Percentiles rank a stretch among this genome's conserved stretches.
phyloP scores from a whole-genome alignment of 2,329 filamentous ascomycete genomes.

The Didymella exigua region DNA sequence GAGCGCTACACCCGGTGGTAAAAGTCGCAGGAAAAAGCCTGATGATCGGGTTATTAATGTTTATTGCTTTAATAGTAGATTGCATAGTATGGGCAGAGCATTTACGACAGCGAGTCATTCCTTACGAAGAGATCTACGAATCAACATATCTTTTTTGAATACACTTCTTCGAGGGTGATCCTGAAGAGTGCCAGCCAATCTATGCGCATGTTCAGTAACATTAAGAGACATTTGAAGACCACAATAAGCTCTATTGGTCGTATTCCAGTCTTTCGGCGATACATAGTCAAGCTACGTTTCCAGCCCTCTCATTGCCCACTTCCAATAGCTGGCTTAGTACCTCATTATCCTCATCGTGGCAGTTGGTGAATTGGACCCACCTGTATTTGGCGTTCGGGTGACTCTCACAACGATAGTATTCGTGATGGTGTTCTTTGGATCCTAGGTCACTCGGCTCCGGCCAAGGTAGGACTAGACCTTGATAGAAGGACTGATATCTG shows the following conservation, averaged over 20 bases:
- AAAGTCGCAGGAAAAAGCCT: background rate
- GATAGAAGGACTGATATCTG: background rate
- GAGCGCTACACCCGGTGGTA: background rate
- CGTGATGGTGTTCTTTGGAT: background rate
- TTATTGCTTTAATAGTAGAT: conserved; percentile 9
- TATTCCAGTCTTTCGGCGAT: too few relatives aligned
- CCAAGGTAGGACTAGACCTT: background rate
- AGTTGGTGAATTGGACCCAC: background rate
- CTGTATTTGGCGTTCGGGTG: background rate
- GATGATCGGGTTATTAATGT: conserved; percentile 9
- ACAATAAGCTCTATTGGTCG: too few relatives aligned
- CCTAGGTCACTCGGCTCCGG: background rate
- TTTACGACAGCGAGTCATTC: conserved; percentile 14
- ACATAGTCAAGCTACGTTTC: background rate
- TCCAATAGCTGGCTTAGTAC: background rate
- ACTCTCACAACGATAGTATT: background rate
- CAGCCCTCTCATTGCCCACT: background rate
- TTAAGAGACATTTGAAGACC: too few relatives aligned
- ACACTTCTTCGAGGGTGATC: too few relatives aligned
- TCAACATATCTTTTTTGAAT: too few relatives aligned
- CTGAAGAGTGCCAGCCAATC: too few relatives aligned
- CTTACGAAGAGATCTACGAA: conserved; percentile 9
- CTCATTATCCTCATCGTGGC: background rate
- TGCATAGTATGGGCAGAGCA: conserved; percentile 14
- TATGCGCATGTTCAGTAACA: too few relatives aligned